Evolutionary conservation across 192 early-diverging fungal species (phyloP), one percentile per base, ranked within the genome.

Genomic region (Coemansia sp.): DNA sequence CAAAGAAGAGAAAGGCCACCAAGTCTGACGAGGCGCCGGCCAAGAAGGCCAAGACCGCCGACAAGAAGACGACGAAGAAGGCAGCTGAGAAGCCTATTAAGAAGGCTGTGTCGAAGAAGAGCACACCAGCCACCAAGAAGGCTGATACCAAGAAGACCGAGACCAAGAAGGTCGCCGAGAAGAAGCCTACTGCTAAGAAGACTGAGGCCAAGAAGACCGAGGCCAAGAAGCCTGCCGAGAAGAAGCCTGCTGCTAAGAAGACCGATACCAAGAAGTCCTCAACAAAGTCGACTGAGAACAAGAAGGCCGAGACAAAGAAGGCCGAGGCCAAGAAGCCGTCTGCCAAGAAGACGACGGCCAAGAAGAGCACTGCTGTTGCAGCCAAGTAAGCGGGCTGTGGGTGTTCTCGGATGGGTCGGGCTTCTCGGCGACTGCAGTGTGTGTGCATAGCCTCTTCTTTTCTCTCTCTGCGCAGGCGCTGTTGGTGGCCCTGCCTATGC

Each of bases 1-100:
- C 60, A 18, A 74, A 71, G 68, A 74, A 70, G 77, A 74, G 68
- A 36, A 80, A 61, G 64, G 44, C 56, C n/a, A 26, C 67, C 55
- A 73, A 56, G 58, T 21, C 59, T 14, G 67, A 64, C 31, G 61
- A 66, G 44, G 31, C 48, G 9, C 50, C 58, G 10, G 56, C 55
- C 14, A 61, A 60, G 60, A 75, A 70, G 73, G 59, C 61, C 53
- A 68, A 69, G 67, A 53, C 38, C 42, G 18, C 51, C 31, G 34
- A 46, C 24, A 61, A 61, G 24, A 37, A 61, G 48, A 52, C 61
- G 8, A 66, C 64, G 67, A 49, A 44, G 58, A 56, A 46, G 31
- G 28, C 60, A 10, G 59, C 58, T 23, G 65, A 69, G 67, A 60
- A 24, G 26, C 20, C 53, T 23, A 54, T 52, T 20, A 69, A 70